A percentile compares a stretch with the other conserved stretches of the same genome.
Conservation (phyloP, 805 yeast species). For the Tetrapisispora nanseiensis region DNA sequence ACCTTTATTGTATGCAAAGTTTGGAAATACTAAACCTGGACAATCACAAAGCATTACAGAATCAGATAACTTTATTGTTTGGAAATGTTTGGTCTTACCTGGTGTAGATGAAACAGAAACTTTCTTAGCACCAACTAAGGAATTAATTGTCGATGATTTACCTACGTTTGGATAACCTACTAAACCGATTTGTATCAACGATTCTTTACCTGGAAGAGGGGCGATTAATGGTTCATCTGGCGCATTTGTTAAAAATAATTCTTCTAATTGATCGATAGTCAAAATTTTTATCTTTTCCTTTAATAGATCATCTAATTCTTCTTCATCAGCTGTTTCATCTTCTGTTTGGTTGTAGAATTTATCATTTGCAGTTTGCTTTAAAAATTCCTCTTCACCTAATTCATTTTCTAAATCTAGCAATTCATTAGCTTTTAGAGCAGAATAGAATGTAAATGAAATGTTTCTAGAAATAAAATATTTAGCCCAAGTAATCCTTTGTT, state of each 20-base stretch:
- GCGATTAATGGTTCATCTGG: constrained; percentile 49
- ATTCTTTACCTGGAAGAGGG: constrained; percentile 49
- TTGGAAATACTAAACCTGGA: constrained; percentile 98
- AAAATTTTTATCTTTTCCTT: constrained; percentile 56
- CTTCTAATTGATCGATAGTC: constrained; percentile 77
- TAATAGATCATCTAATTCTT: constrained; percentile 27
- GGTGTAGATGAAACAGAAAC: constrained; percentile 99
- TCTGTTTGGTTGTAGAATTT: constrained; percentile 8
- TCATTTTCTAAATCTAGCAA: constrained; percentile 53
- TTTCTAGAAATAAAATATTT: constrained; percentile 56
- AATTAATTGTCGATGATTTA: constrained; percentile 95
- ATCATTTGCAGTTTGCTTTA: constrained; percentile 26
- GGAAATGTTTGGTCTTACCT: constrained; percentile 98
- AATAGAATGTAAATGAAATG: constrained; percentile 85
- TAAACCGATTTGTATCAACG: constrained; percentile 76
- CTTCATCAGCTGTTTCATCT: constrained; percentile 19
- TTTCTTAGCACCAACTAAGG: constrained; percentile 89
- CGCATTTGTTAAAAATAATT: constrained; percentile 62
- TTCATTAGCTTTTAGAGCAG: constrained; percentile 80
- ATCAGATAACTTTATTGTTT: constrained; percentile 79
- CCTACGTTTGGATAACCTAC: constrained; percentile 98
- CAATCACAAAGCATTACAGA: constrained; percentile 89
- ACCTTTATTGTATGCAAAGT: constrained; percentile 91
- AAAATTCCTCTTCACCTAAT: constrained; percentile 21
- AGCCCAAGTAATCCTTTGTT: constrained; percentile 83